These are phyloP conservation scores for Diplodia intermedia DNA, from an alignment of 2,329 filamentous ascomycete species.

Conservation along the genomic window DNA sequence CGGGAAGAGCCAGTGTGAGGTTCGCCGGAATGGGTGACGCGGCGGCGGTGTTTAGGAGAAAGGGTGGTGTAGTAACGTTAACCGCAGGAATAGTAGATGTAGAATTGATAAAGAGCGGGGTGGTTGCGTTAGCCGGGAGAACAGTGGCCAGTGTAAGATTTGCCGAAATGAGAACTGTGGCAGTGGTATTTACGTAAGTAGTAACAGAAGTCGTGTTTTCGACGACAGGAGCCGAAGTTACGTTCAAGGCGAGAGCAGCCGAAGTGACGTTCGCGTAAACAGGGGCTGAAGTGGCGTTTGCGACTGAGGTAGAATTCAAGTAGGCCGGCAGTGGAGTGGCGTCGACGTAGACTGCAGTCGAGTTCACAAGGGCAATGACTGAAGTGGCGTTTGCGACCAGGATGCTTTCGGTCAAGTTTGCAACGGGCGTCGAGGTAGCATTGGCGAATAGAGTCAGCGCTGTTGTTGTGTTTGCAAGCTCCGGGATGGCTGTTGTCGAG, in stretches of 20 bases:
- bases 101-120: not conserved
- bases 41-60: not conserved
- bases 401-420: not conserved
- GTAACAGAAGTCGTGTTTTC: not conserved
- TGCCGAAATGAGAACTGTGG: not conserved
- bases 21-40: not conserved
- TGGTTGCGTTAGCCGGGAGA: not conserved
- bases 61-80: not conserved
- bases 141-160: not conserved
- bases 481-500: not conserved
- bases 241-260: not conserved
- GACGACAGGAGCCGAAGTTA: not conserved
- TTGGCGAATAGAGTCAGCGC: not conserved
- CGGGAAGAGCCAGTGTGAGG: not conserved
- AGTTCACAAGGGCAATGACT: not conserved
- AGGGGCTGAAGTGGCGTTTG: not conserved
- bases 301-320: not conserved
- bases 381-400: slow-evolving; percentile 1
- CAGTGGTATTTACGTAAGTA: not conserved
- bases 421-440: not conserved
- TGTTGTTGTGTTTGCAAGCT: not conserved
- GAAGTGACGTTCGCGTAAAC: not conserved
- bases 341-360: not conserved
- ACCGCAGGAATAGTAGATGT: not conserved
- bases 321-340: not conserved